These are phyloP conservation scores for Trametes hirsuta DNA, from an alignment of 1,284 basidiomycete genomes.

Conservation along the genomic window DNA sequence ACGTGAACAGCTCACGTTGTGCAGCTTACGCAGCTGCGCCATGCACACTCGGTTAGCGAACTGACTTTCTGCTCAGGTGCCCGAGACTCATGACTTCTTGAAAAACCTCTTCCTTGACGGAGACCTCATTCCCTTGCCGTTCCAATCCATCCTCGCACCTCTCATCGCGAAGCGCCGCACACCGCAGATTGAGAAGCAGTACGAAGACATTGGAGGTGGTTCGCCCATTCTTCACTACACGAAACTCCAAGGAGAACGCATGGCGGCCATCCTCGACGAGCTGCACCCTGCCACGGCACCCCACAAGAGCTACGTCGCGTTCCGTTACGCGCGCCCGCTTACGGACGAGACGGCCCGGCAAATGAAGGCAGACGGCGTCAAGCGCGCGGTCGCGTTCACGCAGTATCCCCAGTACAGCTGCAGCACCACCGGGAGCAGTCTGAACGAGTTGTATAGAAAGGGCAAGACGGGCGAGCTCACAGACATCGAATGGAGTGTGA, in stretches of 20 bases:
- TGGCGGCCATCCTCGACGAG: slow-evolving; percentile 93
- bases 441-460: slow-evolving; percentile 89
- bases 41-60: neutral
- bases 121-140: slow-evolving; percentile 96
- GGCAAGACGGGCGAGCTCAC: slow-evolving; percentile 59
- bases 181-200: slow-evolving; percentile 94
- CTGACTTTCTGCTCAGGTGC: slow-evolving; percentile 53
- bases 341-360: slow-evolving; percentile 84
- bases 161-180: slow-evolving; percentile 91
- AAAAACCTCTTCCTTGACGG: slow-evolving; percentile 93
- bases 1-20: slow-evolving; percentile 31
- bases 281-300: slow-evolving; percentile 91
- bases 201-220: slow-evolving; percentile 93
- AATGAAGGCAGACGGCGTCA: slow-evolving; percentile 92
- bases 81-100: slow-evolving; percentile 89
- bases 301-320: slow-evolving; percentile 95
- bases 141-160: slow-evolving; percentile 88
- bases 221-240: slow-evolving; percentile 98
- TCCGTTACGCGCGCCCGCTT: slow-evolving; percentile 90
- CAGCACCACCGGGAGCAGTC: slow-evolving; percentile 94
- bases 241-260: slow-evolving; percentile 84
- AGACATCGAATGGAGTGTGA: slow-evolving; percentile 92
- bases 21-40: neutral
- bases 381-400: slow-evolving; percentile 92
- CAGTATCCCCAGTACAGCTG: slow-evolving; percentile 99